A percentile compares a stretch with the other conserved stretches of the same genome.
Evolutionary conservation across 495 filamentous ascomycete genomes (phyloP).

Genomic region (Talaromyces proteolyticus): DNA sequence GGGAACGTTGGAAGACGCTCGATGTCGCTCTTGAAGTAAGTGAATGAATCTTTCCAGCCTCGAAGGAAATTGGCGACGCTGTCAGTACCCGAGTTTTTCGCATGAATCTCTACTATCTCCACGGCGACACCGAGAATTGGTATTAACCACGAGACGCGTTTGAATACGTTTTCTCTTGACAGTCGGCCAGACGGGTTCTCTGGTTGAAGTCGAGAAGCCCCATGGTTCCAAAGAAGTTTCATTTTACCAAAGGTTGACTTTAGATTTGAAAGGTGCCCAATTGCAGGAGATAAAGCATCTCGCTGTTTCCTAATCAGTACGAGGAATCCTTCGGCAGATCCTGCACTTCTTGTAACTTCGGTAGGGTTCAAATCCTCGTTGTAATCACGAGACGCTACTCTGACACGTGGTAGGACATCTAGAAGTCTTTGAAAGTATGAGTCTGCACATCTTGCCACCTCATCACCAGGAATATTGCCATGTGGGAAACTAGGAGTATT

Average conservation of each 20-base stretch:
- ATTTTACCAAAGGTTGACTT: conserved; percentile 30
- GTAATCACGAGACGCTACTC: conserved; percentile 60
- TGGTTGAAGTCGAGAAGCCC: conserved; percentile 21
- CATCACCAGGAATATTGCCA: conserved; percentile 11
- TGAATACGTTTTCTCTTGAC: conserved; percentile 14
- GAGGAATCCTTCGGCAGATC: conserved; percentile 77
- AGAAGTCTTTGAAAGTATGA: conserved; percentile 74
- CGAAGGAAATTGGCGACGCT: conserved; percentile 38
- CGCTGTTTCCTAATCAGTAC: conserved; percentile 64
- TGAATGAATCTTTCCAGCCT: conserved; percentile 44
- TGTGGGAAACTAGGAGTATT: conserved; percentile 30
- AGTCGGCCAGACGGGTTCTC: conserved; percentile 13
- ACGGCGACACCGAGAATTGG: conserved; percentile 39
- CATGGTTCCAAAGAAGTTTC: conserved; percentile 34
- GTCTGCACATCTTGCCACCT: conserved; percentile 42
- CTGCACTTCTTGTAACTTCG: conserved; percentile 70
- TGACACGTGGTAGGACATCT: conserved; percentile 60
- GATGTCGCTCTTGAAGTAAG: conserved; percentile 28
- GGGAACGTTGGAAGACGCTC: conserved; percentile 49
- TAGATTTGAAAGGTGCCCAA: conserved; percentile 30
- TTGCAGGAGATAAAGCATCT: conserved; percentile 36
- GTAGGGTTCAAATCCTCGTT: conserved; percentile 76
- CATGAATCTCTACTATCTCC: conserved; percentile 50
- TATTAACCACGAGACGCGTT: conserved; percentile 41
- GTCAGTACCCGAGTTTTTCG: conserved; percentile 48